Percentiles rank a stretch among this genome's conserved stretches.
Evolutionary conservation across 2,329 filamentous ascomycete species (phyloP).

Genomic region (Sordariomycetes sp.): DNA sequence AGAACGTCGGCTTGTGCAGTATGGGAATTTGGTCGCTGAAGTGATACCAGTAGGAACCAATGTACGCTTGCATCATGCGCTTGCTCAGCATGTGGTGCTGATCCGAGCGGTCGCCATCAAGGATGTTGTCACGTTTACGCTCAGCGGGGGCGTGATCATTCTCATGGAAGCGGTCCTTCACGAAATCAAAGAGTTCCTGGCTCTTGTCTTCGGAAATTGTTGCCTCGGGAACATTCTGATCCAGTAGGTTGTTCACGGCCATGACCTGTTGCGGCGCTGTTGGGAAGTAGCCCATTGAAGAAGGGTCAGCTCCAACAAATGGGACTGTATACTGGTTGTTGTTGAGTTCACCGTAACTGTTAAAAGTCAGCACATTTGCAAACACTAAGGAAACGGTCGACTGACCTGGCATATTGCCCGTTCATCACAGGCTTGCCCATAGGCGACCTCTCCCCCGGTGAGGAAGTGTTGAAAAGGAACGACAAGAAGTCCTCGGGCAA

Average conservation of each 20-base stretch:
- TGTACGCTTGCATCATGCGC: slow-evolving; percentile 93
- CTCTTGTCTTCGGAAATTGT: slow-evolving; percentile 82
- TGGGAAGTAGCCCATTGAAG: slow-evolving; percentile 46
- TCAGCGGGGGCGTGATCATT: slow-evolving; percentile 65
- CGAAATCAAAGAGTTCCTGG: slow-evolving; percentile 72
- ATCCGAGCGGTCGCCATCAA: slow-evolving; percentile 67
- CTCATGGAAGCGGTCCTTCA: slow-evolving; percentile 74
- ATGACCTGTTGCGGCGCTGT: slow-evolving; percentile 68
- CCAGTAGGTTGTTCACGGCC: slow-evolving; percentile 79
- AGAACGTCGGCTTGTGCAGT: slow-evolving; percentile 88
- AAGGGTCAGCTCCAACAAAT: slow-evolving; percentile 38
- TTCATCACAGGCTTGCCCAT: slow-evolving; percentile 35
- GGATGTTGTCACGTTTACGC: slow-evolving; percentile 65
- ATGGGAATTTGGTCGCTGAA: slow-evolving; percentile 94
- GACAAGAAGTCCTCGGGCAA: slow-evolving; percentile 83
- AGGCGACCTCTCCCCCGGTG: slow-evolving; percentile 12
- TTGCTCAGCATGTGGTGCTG: slow-evolving; percentile 65
- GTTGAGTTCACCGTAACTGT: slow-evolving; percentile 43
- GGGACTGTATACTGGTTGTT: slow-evolving; percentile 30
- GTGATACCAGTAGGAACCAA: slow-evolving; percentile 87
- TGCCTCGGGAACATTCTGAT: slow-evolving; percentile 70
- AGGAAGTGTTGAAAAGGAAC: slow-evolving; percentile 61
- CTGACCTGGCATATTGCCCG: slow-evolving; percentile 35
- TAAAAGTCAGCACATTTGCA: slow-evolving; percentile 12
- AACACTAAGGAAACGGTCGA: slow-evolving; percentile 5